Conservation (phyloP, 2,329 filamentous ascomycete genomes). For the Calcarisporium arbuscula region DNA sequence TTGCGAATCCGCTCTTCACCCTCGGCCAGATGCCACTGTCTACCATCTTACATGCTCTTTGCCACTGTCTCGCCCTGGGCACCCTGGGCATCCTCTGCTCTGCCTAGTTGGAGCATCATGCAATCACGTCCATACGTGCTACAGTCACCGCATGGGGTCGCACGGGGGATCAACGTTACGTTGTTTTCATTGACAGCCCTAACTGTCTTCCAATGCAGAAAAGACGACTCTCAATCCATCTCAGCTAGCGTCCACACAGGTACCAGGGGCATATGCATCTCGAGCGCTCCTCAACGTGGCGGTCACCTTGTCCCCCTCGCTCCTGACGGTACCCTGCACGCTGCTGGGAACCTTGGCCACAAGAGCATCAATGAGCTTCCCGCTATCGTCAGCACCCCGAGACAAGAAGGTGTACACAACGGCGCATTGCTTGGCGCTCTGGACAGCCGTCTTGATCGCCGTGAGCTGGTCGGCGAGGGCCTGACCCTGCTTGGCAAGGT, state of each 20-base stretch:
- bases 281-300: background rate
- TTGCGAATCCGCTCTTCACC: too few species aligned
- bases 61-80: too few species aligned
- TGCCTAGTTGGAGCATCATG: too few species aligned
- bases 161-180: too few species aligned
- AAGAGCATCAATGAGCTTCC: background rate
- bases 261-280: background rate
- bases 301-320: background rate
- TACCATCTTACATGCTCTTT: too few species aligned
- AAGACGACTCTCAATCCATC: too few species aligned
- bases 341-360: background rate
- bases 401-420: slow-evolving; percentile 4
- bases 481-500: slow-evolving; percentile 6
- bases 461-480: slow-evolving; percentile 5
- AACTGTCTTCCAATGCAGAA: too few species aligned
- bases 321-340: background rate
- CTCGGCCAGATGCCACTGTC: too few species aligned
- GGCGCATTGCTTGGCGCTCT: slow-evolving; percentile 7
- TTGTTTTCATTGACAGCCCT: too few species aligned
- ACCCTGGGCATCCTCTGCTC: too few species aligned
- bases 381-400: background rate
- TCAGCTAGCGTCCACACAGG: background rate
- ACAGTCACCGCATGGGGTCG: too few species aligned
- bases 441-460: slow-evolving; percentile 3
- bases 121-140: too few species aligned